Conservation (phyloP, 2,329 filamentous ascomycete species). For the Aspergillus sp. region DNA sequence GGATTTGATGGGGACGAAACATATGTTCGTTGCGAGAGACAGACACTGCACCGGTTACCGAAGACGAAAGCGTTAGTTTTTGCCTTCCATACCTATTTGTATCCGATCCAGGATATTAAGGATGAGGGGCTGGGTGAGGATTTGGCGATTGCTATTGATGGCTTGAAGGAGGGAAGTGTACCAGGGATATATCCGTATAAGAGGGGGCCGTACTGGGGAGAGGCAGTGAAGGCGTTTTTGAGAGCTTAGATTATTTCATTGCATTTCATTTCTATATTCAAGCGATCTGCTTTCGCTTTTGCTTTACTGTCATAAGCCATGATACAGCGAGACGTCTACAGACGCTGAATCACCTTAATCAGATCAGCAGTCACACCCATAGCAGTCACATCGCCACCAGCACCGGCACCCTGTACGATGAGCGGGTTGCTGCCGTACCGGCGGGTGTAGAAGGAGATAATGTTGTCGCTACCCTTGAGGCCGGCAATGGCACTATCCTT, state of each 20-base stretch:
- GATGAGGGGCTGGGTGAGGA: slow-evolving; percentile 56
- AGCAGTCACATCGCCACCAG: slow-evolving; percentile 91
- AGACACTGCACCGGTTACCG: slow-evolving; percentile 62
- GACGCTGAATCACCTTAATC: slow-evolving; percentile 78
- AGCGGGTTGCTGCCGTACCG: slow-evolving; percentile 87
- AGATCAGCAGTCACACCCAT: slow-evolving; percentile 97
- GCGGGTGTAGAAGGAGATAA: slow-evolving; percentile 98
- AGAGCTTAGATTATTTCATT: slow-evolving; percentile 18
- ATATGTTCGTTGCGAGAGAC: slow-evolving; percentile 57
- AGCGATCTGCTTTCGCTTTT: not conserved
- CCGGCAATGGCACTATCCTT: slow-evolving; percentile 87
- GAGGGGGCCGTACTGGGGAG: slow-evolving; percentile 55
- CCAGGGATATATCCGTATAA: slow-evolving; percentile 62
- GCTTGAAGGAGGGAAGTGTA: slow-evolving; percentile 56
- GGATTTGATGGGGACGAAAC: slow-evolving; percentile 45
- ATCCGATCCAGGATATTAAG: slow-evolving; percentile 56
- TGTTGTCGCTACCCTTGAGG: slow-evolving; percentile 96
- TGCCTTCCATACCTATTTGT: slow-evolving; percentile 63
- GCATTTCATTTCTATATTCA: not conserved
- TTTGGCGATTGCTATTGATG: slow-evolving; percentile 59
- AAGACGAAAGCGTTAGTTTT: slow-evolving; percentile 57
- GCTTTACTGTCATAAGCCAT: not conserved
- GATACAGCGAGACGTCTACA: slow-evolving; percentile 47
- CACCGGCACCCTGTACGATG: slow-evolving; percentile 91
- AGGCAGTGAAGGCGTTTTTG: slow-evolving; percentile 54